phyloP scores from a whole-genome alignment of 1,284 basidiomycete genomes.

The Apiotrichum sp. region DNA sequence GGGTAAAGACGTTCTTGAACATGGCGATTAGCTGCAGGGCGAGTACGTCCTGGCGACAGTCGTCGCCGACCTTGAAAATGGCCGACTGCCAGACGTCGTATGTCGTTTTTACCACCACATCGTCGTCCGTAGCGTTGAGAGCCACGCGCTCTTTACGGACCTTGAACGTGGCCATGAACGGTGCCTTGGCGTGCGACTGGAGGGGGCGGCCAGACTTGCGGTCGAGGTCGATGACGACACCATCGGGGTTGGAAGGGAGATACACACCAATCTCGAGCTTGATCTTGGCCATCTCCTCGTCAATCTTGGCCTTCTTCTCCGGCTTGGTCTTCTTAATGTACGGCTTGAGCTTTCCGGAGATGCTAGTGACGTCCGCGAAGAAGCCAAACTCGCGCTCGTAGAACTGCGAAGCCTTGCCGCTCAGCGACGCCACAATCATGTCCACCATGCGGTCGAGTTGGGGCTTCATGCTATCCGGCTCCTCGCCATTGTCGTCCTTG shows the following conservation, averaged over 20 bases:
- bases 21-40: constrained; percentile 97
- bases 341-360: constrained; percentile 95
- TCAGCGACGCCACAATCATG: constrained; percentile 74
- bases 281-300: constrained; percentile 98
- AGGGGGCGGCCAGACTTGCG: constrained; percentile 92
- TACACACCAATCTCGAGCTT: constrained; percentile 90
- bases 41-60: constrained; percentile 95
- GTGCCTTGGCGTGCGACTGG: constrained; percentile 98
- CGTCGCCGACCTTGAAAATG: constrained; percentile 99
- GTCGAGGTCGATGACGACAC: constrained; percentile 91
- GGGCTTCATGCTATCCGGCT: constrained; percentile 83
- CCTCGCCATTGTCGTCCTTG: constrained; percentile 78
- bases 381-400: constrained; percentile 95
- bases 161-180: constrained; percentile 99
- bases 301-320: constrained; percentile 97
- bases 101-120: constrained; percentile 50
- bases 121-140: constrained; percentile 21
- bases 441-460: constrained; percentile 80
- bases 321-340: constrained; percentile 92
- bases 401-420: constrained; percentile 83
- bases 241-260: constrained; percentile 95
- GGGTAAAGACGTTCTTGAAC: constrained; percentile 96
- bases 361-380: constrained; percentile 93
- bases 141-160: constrained; percentile 75
- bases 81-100: constrained; percentile 96